Evolutionary conservation across 176 grass and related monocot genomes (phyloP), one percentile per base, ranked within the genome.

Genomic region (Coix lacrymajobi): DNA sequence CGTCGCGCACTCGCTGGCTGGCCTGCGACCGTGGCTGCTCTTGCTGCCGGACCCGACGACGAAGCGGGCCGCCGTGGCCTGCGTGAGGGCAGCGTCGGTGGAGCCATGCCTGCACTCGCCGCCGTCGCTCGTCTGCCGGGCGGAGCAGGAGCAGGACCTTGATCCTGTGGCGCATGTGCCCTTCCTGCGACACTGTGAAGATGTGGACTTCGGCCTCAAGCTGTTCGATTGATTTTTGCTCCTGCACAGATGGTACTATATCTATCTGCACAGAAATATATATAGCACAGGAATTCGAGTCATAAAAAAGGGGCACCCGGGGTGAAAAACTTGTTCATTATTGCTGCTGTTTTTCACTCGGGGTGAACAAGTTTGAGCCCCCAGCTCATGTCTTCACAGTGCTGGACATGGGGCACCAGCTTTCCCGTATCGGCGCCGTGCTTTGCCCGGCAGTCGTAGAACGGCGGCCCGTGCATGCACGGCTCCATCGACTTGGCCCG

Each of bases 21-120:
- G 89, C 3, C 34, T 83, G 65, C 86, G 84, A 13, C 94, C 94
- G 0, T 84, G 77, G 77, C 75, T 89, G 66, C 81, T 97, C 10
- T 0, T 4, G 26, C 81, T 54, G 71, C 52, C 48, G 15, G 74
- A 71, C 13, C 56, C 16, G 75, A 25, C 6, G 22, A 80, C 46
- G 24, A 22, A 12, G 75, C 80, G 52, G 77, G 51, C 86, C 19
- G 60, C 74, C 11, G 62, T 71, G 3, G 87, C 86, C 16, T 98
- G 96, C 83, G 66, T 72, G 4, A 69, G 85, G 58, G 5, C 92
- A 4, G 77, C 73, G 44, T 93, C 96, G 25, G 63, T 91, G 12
- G 96, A 98, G 63, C 92, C 96, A 25, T 98, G 92, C 76, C 90
- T 98, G 71, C 96, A 93, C 78, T 88, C 84, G 14, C 87, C 79